Evolutionary conservation across 345 rosid species (phyloP).

Genomic region (Kernera saxatilis): DNA sequence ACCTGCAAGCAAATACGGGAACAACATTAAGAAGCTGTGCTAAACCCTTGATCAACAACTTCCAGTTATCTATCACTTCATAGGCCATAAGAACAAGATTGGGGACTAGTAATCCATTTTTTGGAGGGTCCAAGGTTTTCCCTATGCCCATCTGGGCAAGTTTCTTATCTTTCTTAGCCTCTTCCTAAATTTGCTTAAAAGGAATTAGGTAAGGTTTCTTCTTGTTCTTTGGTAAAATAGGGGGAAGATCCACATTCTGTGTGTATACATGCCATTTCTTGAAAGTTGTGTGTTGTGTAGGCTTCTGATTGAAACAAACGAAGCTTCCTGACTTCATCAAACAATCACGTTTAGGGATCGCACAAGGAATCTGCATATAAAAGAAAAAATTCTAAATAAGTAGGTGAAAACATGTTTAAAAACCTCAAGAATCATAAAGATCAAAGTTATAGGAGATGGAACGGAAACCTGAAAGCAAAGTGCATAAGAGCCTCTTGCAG

Average conservation of each 20-base stretch:
- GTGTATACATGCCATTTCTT: conserved; percentile 29
- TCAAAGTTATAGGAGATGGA: not conserved
- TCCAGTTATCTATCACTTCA: conserved; percentile 69
- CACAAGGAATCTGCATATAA: conserved; percentile 34
- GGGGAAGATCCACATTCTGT: conserved; percentile 76
- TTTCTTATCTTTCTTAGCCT: conserved; percentile 52
- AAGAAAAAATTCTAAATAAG: not conserved
- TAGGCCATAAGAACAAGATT: conserved; percentile 59
- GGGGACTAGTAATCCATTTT: conserved; percentile 73
- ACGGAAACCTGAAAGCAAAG: conserved; percentile 11
- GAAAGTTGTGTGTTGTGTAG: conserved; percentile 8
- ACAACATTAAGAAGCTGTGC: conserved; percentile 63
- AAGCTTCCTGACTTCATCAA: conserved; percentile 22
- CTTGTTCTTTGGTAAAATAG: conserved; percentile 55
- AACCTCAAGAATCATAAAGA: not conserved
- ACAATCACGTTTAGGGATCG: conserved; percentile 20
- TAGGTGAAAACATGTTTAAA: not conserved
- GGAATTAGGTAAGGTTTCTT: conserved; percentile 83
- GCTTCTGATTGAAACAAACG: conserved; percentile 35
- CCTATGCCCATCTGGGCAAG: conserved; percentile 75
- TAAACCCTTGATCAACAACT: conserved; percentile 60
- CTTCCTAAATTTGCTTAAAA: conserved; percentile 51
- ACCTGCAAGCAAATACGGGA: conserved; percentile 78
- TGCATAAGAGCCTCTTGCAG: not conserved
- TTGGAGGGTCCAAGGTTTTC: conserved; percentile 69